A percentile compares a stretch with the other conserved stretches of the same genome.
phyloP scores from a whole-genome alignment of 148 eudicot genomes.

The Spergularia marina region DNA sequence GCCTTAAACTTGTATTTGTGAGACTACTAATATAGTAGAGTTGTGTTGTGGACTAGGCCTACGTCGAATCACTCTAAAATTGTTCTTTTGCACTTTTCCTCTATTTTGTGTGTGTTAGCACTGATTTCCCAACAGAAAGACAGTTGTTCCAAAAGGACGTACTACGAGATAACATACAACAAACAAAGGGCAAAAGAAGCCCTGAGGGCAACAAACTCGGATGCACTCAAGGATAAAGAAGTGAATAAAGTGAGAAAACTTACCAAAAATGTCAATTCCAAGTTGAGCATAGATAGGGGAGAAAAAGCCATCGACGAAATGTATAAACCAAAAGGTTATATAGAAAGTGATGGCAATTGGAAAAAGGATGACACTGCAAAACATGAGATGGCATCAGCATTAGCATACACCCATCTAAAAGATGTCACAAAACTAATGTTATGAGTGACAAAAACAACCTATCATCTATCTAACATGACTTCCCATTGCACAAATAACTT shows the following conservation, averaged over 20 bases:
- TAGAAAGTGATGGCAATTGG: conserved; percentile 86
- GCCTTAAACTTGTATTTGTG: no score
- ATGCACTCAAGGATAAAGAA: neutral
- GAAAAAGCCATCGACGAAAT: conserved; percentile 83
- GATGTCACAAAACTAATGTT: neutral
- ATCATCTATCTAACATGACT: neutral
- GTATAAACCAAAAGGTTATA: conserved; percentile 89
- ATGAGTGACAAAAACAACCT: neutral
- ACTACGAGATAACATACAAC: neutral
- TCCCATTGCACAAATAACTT: neutral
- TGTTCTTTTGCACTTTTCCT: no score
- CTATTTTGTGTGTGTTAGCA: no score
- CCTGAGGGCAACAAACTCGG: no score
- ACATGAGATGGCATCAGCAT: conserved; percentile 13
- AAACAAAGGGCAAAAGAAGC: neutral
- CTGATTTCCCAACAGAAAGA: no score
- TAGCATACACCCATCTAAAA: neutral
- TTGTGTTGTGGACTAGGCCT: no score
- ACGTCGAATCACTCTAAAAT: no score
- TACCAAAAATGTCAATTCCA: conserved; percentile 82
- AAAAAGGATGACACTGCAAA: conserved; percentile 82
- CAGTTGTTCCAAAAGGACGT: neutral
- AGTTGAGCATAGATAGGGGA: conserved; percentile 87
- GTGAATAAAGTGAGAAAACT: conserved; percentile 17
- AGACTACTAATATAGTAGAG: no score